Evolutionary conservation across 2,329 filamentous ascomycete genomes (phyloP).

Genomic region (Monosporascus sp.): DNA sequence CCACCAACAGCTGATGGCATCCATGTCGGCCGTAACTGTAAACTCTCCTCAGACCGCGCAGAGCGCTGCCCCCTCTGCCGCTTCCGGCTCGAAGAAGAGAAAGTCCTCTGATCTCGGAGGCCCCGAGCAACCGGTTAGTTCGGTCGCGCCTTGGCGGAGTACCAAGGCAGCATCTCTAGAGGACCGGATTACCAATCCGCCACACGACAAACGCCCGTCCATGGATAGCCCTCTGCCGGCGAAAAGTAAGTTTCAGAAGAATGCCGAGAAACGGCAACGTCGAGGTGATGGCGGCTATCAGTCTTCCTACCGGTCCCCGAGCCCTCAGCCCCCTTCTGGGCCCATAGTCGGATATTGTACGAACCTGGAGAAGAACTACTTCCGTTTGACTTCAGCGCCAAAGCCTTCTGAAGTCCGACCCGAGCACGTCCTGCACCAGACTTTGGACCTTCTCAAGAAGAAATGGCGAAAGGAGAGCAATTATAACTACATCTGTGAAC

Average conservation of each 20-base stretch:
- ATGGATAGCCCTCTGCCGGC: slow-evolving; percentile 38
- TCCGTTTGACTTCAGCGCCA: slow-evolving; percentile 86
- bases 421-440: slow-evolving; percentile 71
- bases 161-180: slow-evolving; percentile 57
- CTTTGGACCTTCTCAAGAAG: slow-evolving; percentile 81
- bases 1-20: slow-evolving; percentile 39
- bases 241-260: slow-evolving; percentile 85
- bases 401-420: slow-evolving; percentile 87
- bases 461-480: slow-evolving; percentile 94
- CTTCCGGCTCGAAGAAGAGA: slow-evolving; percentile 63
- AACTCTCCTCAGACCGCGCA: neutral
- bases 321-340: slow-evolving; percentile 52
- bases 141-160: slow-evolving; percentile 72
- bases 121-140: slow-evolving; percentile 41
- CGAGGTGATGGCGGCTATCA: slow-evolving; percentile 72
- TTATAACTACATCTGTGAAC: slow-evolving; percentile 96
- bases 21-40: slow-evolving; percentile 10
- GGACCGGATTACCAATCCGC: slow-evolving; percentile 66
- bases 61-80: slow-evolving; percentile 8
- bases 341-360: slow-evolving; percentile 85
- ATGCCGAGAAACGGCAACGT: slow-evolving; percentile 81
- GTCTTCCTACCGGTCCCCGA: slow-evolving; percentile 49
- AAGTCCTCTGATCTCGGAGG: slow-evolving; percentile 66
- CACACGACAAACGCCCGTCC: slow-evolving; percentile 40
- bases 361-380: slow-evolving; percentile 85